phyloP scores from a whole-genome alignment of 108 stramenopile species.

The Cyclotella atomus region DNA sequence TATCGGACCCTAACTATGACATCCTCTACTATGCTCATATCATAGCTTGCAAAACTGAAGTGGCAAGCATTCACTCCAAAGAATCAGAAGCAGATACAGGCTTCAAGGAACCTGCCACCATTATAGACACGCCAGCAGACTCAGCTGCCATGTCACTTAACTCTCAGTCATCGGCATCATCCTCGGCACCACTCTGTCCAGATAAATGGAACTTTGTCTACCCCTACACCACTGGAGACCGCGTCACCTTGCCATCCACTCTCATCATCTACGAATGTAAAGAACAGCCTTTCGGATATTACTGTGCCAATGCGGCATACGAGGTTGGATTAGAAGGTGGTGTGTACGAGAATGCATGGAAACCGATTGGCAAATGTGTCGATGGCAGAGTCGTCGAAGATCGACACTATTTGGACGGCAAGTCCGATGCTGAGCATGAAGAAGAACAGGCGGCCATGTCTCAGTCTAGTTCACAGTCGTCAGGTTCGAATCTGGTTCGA shows the following conservation, averaged over 20 bases:
- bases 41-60: constrained; percentile 6
- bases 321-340: constrained; percentile 12
- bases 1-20: neutral
- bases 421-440: neutral
- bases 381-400: constrained; percentile 11
- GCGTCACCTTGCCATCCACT: constrained; percentile 13
- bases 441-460: neutral
- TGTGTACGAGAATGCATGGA: constrained; percentile 15
- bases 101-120: neutral
- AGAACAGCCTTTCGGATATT: neutral
- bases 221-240: neutral
- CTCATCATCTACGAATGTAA: constrained; percentile 14
- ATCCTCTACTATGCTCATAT: neutral
- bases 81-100: neutral
- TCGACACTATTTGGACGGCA: neutral
- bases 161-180: neutral
- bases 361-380: constrained; percentile 10
- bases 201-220: neutral
- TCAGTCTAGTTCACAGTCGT: neutral
- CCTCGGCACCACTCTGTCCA: constrained; percentile 11
- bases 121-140: neutral
- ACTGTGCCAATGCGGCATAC: neutral
- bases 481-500: neutral
- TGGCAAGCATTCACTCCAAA: constrained; percentile 7
- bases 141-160: neutral